These are phyloP conservation scores for Phanerochaete carnosa DNA, from an alignment of 768 basidiomycete genomes.

Conservation along the genomic window DNA sequence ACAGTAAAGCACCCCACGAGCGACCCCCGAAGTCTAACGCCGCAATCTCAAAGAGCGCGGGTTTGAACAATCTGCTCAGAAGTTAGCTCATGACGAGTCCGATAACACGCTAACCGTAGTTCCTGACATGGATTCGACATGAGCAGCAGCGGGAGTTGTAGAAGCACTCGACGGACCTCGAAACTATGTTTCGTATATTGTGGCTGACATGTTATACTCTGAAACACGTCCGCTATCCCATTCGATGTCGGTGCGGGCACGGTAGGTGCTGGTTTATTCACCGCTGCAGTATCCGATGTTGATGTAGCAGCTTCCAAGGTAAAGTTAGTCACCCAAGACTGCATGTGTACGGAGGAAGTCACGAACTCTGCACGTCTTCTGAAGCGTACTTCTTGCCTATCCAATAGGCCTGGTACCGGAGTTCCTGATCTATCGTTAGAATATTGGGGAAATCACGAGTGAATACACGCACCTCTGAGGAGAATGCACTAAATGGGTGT, in stretches of 20 bases:
- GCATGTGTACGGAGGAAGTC: background rate
- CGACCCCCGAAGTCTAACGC: background rate
- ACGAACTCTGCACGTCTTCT: conserved; percentile 3
- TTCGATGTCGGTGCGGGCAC: background rate
- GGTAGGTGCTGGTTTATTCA: background rate
- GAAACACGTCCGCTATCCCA: conserved; percentile 4
- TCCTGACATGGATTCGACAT: conserved; percentile 33
- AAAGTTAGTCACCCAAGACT: background rate
- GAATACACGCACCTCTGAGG: conserved; percentile 1
- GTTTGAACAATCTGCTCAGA: conserved; percentile 33
- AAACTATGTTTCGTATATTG: conserved; percentile 24
- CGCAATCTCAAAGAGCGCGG: background rate
- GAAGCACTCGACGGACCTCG: conserved; percentile 22
- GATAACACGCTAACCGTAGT: conserved; percentile 43
- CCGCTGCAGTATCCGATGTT: background rate
- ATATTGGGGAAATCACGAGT: background rate
- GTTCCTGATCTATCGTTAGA: background rate
- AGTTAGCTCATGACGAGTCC: conserved; percentile 42
- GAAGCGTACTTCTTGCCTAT: conserved; percentile 3
- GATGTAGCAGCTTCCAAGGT: background rate
- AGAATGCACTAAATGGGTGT: background rate
- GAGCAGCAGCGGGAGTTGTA: conserved; percentile 3
- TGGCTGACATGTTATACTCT: conserved; percentile 15
- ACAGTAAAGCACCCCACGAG: background rate
- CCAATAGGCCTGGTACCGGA: conserved; percentile 7